These are phyloP conservation scores for Limonium bicolor DNA, from an alignment of 148 eudicot genomes.

Conservation along the genomic window DNA sequence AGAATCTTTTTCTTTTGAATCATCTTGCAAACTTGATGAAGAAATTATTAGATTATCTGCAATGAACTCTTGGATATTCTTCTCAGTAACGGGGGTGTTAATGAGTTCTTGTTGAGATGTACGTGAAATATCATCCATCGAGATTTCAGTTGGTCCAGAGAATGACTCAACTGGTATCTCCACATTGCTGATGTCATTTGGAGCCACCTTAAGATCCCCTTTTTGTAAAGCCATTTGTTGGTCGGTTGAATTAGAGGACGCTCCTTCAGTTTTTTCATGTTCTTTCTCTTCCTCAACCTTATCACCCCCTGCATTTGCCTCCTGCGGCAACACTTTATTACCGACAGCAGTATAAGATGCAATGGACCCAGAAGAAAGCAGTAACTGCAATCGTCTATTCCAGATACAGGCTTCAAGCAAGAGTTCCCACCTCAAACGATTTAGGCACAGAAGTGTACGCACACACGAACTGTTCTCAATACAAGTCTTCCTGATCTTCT, in stretches of 20 bases:
- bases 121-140: no score
- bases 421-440: slow-evolving; percentile 48
- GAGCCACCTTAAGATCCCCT: neutral
- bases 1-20: slow-evolving; percentile 4
- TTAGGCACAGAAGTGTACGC: slow-evolving; percentile 45
- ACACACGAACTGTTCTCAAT: slow-evolving; percentile 23
- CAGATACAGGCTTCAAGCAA: slow-evolving; percentile 65
- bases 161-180: no score
- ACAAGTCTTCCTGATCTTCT: slow-evolving; percentile 26
- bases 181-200: no score
- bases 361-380: slow-evolving; percentile 40
- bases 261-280: slow-evolving; percentile 5
- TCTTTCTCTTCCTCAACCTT: slow-evolving; percentile 10
- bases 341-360: slow-evolving; percentile 7
- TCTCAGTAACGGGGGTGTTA: no score
- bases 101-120: no score
- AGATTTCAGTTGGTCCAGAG: no score
- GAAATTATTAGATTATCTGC: no score
- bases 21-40: slow-evolving; percentile 3
- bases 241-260: slow-evolving; percentile 2
- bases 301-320: slow-evolving; percentile 2
- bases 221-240: slow-evolving; percentile 4
- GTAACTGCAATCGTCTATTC: slow-evolving; percentile 55
- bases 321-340: no score
- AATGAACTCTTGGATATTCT: no score